A percentile compares a stretch with the other conserved stretches of the same genome.
Conservation (phyloP, 495 filamentous ascomycete species). For the Cercophora samala region DNA sequence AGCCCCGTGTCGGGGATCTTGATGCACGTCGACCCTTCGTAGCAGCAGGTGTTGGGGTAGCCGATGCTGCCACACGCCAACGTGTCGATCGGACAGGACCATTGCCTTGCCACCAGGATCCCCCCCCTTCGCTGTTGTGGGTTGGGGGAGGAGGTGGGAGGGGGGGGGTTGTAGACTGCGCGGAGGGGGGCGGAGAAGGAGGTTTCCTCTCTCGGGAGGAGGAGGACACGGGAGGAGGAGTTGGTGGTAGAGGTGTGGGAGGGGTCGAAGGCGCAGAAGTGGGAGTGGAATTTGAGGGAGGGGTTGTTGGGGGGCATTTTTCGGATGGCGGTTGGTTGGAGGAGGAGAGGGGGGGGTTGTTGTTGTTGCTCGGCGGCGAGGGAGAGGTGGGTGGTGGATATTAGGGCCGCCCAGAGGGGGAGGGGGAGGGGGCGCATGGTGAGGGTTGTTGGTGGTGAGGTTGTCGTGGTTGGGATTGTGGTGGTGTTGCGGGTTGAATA, state of each 20-base stretch:
- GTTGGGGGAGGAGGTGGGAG: constrained; percentile 20
- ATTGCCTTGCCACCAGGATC: constrained; percentile 47
- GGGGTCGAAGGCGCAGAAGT: constrained; percentile 50
- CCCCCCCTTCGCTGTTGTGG: too few species aligned
- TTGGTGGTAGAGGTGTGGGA: constrained; percentile 11
- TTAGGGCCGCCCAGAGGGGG: constrained; percentile 49
- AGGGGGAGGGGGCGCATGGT: constrained; percentile 50
- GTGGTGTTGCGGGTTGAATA: background rate
- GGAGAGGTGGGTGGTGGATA: constrained; percentile 37
- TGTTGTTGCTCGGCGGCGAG: constrained; percentile 19
- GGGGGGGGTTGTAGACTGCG: constrained; percentile 37
- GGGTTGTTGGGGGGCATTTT: constrained; percentile 86
- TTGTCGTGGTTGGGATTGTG: background rate
- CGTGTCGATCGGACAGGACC: constrained; percentile 72
- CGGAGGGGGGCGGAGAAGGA: constrained; percentile 32
- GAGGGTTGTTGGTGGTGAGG: background rate
- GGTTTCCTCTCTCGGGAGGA: constrained; percentile 27
- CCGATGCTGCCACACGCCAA: constrained; percentile 63
- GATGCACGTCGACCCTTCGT: constrained; percentile 61
- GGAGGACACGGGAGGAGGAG: constrained; percentile 21
- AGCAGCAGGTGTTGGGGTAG: constrained; percentile 75
- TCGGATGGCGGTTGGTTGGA: constrained; percentile 45
- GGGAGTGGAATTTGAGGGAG: constrained; percentile 78
- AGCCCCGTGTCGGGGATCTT: constrained; percentile 67
- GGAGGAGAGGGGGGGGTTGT: constrained; percentile 12